These are phyloP conservation scores for Lichtheimia corymbifera DNA, from an alignment of 371 early-diverging fungal genomes.

Conservation along the genomic window DNA sequence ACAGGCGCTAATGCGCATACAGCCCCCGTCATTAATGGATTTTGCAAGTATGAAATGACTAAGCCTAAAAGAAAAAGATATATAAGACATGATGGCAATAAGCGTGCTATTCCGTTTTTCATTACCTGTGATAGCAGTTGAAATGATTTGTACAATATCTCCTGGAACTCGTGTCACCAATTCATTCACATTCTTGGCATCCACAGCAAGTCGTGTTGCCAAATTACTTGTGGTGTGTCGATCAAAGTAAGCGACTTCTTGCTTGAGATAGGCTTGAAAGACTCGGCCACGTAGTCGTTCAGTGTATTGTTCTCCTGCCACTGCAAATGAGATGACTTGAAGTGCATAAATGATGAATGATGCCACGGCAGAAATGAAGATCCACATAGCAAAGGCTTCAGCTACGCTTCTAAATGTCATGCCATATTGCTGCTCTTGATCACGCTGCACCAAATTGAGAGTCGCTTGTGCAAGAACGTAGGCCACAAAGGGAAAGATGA, in stretches of 20 bases:
- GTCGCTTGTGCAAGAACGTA: conserved; percentile 30
- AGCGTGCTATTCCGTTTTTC: background rate
- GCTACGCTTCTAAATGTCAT: conserved; percentile 37
- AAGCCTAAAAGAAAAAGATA: conserved; percentile 5
- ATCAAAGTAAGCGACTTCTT: conserved; percentile 87
- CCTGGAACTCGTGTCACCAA: conserved; percentile 66
- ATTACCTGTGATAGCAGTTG: conserved; percentile 34
- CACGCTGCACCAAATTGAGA: conserved; percentile 65
- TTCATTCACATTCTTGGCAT: conserved; percentile 67
- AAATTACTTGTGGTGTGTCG: conserved; percentile 77
- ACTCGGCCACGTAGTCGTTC: conserved; percentile 47
- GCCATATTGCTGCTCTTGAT: conserved; percentile 14
- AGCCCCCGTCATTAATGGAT: conserved; percentile 52
- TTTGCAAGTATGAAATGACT: conserved; percentile 32
- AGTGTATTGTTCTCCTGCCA: conserved; percentile 54
- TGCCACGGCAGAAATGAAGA: conserved; percentile 50
- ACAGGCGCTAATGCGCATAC: conserved; percentile 40
- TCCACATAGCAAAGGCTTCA: conserved; percentile 71
- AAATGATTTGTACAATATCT: conserved; percentile 47
- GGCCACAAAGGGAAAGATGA: conserved; percentile 33
- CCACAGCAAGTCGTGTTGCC: conserved; percentile 75
- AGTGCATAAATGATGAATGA: conserved; percentile 38
- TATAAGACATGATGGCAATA: background rate
- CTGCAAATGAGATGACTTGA: conserved; percentile 28
- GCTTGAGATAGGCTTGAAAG: conserved; percentile 58